Conservation (phyloP, 208 protist genomes). For the Wallacemonas sp. region DNA sequence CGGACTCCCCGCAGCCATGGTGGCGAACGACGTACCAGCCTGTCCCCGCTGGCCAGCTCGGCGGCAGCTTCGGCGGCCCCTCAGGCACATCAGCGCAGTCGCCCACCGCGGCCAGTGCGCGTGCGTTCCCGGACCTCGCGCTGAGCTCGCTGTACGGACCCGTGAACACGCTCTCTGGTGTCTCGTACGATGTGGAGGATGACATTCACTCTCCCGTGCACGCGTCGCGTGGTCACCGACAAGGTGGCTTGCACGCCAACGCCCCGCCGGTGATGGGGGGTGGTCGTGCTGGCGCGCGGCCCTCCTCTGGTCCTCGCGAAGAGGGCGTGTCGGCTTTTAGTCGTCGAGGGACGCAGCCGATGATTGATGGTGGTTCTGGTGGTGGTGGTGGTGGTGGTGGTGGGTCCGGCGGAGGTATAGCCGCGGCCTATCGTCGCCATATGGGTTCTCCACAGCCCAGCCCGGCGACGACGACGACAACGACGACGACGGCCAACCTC, state of each 20-base stretch:
- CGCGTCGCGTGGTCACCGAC: background rate
- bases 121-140: background rate
- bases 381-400: too few species aligned
- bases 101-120: background rate
- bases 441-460: too few species aligned
- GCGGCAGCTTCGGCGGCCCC: background rate
- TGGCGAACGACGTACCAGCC: background rate
- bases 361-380: too few species aligned
- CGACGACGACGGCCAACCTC: too few species aligned
- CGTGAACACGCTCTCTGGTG: conserved; percentile 37
- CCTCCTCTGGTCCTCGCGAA: background rate
- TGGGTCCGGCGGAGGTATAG: too few species aligned
- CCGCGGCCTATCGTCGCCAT: too few species aligned
- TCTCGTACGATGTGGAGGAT: conserved; percentile 66
- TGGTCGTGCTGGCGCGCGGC: conserved; percentile 3
- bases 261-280: too few species aligned
- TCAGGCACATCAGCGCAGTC: background rate
- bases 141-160: conserved; percentile 10
- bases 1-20: background rate
- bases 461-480: too few species aligned
- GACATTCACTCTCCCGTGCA: conserved; percentile 12
- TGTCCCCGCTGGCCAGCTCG: background rate
- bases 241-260: too few species aligned
- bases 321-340: background rate
- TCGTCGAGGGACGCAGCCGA: background rate